These are phyloP conservation scores for Paratrypanosoma confusum DNA, from an alignment of 208 protist species.

Conservation along the genomic window DNA sequence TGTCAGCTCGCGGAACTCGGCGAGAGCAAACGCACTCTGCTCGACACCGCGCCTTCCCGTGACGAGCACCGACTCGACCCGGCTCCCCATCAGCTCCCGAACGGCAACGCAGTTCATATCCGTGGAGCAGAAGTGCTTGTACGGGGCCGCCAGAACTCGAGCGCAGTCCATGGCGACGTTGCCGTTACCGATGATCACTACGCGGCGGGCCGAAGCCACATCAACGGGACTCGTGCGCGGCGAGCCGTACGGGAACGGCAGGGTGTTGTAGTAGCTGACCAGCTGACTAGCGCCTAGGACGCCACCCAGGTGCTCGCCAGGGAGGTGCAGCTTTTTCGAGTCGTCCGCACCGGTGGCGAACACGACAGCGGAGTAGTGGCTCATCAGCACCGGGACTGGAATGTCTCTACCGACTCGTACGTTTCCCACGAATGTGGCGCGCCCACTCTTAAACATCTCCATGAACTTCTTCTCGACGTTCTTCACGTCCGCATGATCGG, in stretches of 20 bases:
- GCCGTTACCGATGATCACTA: constrained; percentile 86
- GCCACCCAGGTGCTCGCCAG: constrained; percentile 68
- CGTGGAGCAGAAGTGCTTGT: constrained; percentile 70
- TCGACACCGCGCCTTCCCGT: constrained; percentile 83
- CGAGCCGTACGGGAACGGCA: constrained; percentile 74
- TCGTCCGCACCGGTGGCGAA: constrained; percentile 85
- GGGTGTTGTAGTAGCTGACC: constrained; percentile 95
- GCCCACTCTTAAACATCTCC: constrained; percentile 57
- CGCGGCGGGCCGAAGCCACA: constrained; percentile 25
- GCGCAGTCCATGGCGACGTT: constrained; percentile 95
- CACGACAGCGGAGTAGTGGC: constrained; percentile 89
- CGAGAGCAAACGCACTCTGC: constrained; percentile 90
- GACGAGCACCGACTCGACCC: constrained; percentile 61
- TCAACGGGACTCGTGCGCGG: constrained; percentile 72
- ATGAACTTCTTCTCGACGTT: constrained; percentile 88
- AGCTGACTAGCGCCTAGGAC: constrained; percentile 84
- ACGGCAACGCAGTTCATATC: constrained; percentile 88
- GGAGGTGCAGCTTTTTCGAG: constrained; percentile 56
- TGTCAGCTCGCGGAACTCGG: constrained; percentile 93
- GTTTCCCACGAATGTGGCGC: constrained; percentile 90
- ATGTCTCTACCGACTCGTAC: constrained; percentile 78
- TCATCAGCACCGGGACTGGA: constrained; percentile 47
- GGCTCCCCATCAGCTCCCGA: constrained; percentile 57
- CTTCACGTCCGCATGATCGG: constrained; percentile 96
- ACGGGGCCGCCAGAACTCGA: constrained; percentile 70